phyloP scores from a whole-genome alignment of 78 protist genomes.

The Dictyostelium citrinum region DNA sequence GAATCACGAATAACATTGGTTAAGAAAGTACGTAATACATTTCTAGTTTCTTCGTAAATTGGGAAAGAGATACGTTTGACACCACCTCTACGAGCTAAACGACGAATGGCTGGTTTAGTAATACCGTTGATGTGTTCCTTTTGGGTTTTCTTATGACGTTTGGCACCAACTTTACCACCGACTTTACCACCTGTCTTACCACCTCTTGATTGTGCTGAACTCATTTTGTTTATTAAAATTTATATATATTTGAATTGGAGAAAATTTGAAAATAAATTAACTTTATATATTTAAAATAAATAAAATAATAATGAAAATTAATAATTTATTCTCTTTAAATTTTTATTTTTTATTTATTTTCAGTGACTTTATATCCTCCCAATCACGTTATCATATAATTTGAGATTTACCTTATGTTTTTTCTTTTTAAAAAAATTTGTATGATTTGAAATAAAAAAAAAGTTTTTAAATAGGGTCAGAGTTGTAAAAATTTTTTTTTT shows the following conservation, averaged over 20 bases:
- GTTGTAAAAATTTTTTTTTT: too few species aligned
- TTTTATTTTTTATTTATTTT: too few species aligned
- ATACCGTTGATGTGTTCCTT: slow-evolving; percentile 96
- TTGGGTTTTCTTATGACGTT: slow-evolving; percentile 95
- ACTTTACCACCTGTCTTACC: slow-evolving; percentile 97
- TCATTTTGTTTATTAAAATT: not conserved
- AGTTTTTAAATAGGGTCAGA: too few species aligned
- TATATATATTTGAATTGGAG: not conserved
- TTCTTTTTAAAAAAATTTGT: too few species aligned
- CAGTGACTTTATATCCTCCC: too few species aligned
- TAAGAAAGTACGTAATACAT: slow-evolving; percentile 85
- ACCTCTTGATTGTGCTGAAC: slow-evolving; percentile 37
- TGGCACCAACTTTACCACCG: slow-evolving; percentile 98
- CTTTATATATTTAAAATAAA: too few species aligned
- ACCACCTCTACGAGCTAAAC: slow-evolving; percentile 97
- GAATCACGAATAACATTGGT: slow-evolving; percentile 93
- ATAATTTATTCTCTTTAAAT: too few species aligned
- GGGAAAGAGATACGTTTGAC: slow-evolving; percentile 97
- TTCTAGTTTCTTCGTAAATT: slow-evolving; percentile 97
- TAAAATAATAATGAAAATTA: too few species aligned
- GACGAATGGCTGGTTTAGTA: slow-evolving; percentile 98
- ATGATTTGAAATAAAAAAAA: too few species aligned
- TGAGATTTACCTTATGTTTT: too few species aligned
- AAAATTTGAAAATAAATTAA: not conserved
- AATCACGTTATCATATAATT: too few species aligned